Conservation (phyloP, 805 yeast species). For the Zygoascus flipseniorum region DNA sequence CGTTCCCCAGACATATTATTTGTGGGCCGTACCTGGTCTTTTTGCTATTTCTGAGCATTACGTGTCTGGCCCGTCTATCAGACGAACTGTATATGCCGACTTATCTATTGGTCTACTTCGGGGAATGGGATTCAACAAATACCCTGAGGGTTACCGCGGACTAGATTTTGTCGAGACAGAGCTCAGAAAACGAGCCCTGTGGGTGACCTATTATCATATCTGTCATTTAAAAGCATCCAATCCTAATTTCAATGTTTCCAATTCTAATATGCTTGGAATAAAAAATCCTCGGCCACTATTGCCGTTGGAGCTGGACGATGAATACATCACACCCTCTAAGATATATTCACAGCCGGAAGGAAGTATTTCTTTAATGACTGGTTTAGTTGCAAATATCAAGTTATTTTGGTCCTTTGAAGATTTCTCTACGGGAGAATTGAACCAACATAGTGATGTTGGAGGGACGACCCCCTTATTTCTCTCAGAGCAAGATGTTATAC, state of each 20-base stretch:
- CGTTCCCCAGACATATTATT: not conserved
- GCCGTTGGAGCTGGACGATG: slow-evolving; percentile 76
- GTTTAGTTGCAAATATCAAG: slow-evolving; percentile 6
- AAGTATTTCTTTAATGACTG: slow-evolving; percentile 8
- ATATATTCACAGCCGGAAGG: slow-evolving; percentile 40
- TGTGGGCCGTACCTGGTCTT: slow-evolving; percentile 2
- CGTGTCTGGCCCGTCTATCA: slow-evolving; percentile 5
- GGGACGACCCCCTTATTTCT: not conserved
- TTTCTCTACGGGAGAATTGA: not conserved
- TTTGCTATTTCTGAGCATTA: slow-evolving; percentile 10
- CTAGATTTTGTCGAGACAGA: slow-evolving; percentile 5
- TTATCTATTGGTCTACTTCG: slow-evolving; percentile 5
- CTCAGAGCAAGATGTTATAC: not conserved
- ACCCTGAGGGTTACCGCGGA: slow-evolving; percentile 9
- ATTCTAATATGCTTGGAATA: not conserved
- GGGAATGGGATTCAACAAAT: slow-evolving; percentile 1
- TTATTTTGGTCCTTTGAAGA: slow-evolving; percentile 5
- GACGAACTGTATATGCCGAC: not conserved
- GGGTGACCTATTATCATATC: slow-evolving; percentile 6
- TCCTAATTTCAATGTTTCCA: not conserved
- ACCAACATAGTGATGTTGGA: not conserved
- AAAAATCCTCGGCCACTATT: slow-evolving; percentile 21
- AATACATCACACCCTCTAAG: slow-evolving; percentile 56
- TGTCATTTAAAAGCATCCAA: not conserved
- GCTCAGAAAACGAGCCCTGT: slow-evolving; percentile 9